These are phyloP conservation scores for Haberlea rhodopensis DNA, from an alignment of 257 asterid species.

Conservation along the genomic window DNA sequence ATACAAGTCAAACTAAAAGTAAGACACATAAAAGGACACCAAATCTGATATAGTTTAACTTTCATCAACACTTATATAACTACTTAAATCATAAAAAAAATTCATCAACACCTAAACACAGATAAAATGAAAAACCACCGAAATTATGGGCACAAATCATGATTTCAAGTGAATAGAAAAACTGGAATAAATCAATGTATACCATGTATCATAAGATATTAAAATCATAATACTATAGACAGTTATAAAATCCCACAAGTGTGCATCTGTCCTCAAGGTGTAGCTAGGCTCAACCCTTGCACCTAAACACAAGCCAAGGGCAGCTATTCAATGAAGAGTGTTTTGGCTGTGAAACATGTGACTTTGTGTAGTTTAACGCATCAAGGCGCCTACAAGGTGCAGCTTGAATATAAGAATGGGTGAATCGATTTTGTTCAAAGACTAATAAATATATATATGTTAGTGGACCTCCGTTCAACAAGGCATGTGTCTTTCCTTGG, in stretches of 20 bases:
- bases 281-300: not conserved
- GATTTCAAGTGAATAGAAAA: not conserved
- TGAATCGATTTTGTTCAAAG: not conserved
- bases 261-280: not conserved
- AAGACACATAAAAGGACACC: not conserved
- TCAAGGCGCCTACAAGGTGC: not conserved
- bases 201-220: not conserved
- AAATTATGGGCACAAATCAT: not conserved
- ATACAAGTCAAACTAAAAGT: not conserved
- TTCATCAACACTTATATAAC: not conserved
- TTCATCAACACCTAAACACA: not conserved
- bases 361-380: not conserved
- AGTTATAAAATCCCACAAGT: not conserved
- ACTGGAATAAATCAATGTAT: not conserved
- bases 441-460: too few relatives aligned
- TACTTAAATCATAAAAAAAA: not conserved
- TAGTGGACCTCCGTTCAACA: too few relatives aligned
- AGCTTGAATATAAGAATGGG: not conserved
- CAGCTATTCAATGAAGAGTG: not conserved
- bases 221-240: not conserved
- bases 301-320: not conserved
- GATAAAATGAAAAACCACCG: too few relatives aligned
- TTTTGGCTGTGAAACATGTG: not conserved
- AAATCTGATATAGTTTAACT: not conserved
- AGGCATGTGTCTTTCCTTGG: not conserved